Base-by-base conservation (phyloP, 192 early-diverging fungal species). In the Coemansia javaensis region DNA sequence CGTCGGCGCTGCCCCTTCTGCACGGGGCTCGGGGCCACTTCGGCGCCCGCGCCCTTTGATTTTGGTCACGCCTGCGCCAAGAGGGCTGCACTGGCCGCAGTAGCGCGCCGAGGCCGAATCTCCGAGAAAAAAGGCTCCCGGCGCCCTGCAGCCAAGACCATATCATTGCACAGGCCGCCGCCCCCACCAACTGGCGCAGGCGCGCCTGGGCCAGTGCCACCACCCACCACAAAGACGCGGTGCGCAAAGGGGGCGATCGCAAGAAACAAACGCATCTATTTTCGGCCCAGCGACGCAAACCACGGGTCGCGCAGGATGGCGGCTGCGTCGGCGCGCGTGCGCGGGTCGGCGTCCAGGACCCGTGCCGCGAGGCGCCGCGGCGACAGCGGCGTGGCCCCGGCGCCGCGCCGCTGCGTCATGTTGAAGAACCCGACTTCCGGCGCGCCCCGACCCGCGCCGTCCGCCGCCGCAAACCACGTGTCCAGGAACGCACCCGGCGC, bases 391-490 rank as follows among this genome's bases (percentile, higher is more conserved):
- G 32, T 16, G n/a, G 30, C 30, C 28, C 28, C 28, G 7, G 28
- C 28, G 21, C 42, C 44, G 16, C n/a, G 37, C 8, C 40, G 46
- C 24, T 34, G 38, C 13, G 47, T 47, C 37, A 40, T 48, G 40
- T 57, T 47, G 16, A 49, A 23, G 16, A 54, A 49, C 32, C 23
- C 35, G 23, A 57, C 20, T 21, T n/a, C 3, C 12, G 27, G 4
- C 25, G 42, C 27, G 1, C 16, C 28, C 22, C 18, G 15, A 12
- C 10, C 30, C 15, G 24, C 18, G 23, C 25, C 39, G 13, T 9
- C 38, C 12, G n/a, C n/a, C n/a, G n/a, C n/a, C n/a, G 56, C 41
- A 42, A 65, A 64, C 68, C 68, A 65, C 14, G 53, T 55, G 16
- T 38, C 57, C 11, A 65, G 45, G 34, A 72, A 72, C 20, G 16